Evolutionary conservation across 1,284 basidiomycete genomes (phyloP), one percentile per base, ranked within the genome.

Genomic region (Leccinum huronense): DNA sequence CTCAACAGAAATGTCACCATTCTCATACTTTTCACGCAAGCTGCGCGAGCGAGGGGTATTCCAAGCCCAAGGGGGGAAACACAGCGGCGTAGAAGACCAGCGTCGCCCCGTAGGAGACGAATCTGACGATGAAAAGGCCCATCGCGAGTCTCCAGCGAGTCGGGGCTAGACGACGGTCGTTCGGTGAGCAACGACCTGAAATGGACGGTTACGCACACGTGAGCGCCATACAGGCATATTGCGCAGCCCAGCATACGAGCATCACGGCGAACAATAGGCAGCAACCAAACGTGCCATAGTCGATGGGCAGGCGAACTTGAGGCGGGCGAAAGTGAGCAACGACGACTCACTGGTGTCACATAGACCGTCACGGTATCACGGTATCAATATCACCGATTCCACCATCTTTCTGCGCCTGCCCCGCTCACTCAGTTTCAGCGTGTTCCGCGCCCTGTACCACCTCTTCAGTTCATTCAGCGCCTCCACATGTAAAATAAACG

Each of bases 11-110:
- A 87, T 84, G 68, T 87, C 82, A 0, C 88, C 87, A 1, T 76
- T 77, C 59, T 88, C 84, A 66, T 85, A 85, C 71, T 83, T 84
- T 63, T 84, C 83, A 57, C 83, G 80, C 5, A 91, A 77, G 8
- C 74, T 75, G 27, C 89, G 85, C 31, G 92, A 80, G 69, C 86
- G 89, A 1, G 84, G 78, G 1, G 93, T 89, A 73, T 94, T 93
- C 13, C 92, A 82, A 0, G 93, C 93, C 3, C n/a, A 95, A 83
- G 13, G 90, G 86, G 1, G 93, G 93, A 73, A 95, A 95, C 6
- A 88, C 76, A 0, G 93, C 92, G 0, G 90, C 88, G 73, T 92
- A 95, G 77, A 94, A 94, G 2, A 91, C 88, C 9, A 91, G 81
- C 0, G 89, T 91, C 4, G 89, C 88, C 2, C 90, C 88, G 68